A percentile compares a stretch with the other conserved stretches of the same genome.
These are phyloP conservation scores for Tillandsia fasciculata DNA, from an alignment of 176 grass and related monocot species.

Conservation along the genomic window DNA sequence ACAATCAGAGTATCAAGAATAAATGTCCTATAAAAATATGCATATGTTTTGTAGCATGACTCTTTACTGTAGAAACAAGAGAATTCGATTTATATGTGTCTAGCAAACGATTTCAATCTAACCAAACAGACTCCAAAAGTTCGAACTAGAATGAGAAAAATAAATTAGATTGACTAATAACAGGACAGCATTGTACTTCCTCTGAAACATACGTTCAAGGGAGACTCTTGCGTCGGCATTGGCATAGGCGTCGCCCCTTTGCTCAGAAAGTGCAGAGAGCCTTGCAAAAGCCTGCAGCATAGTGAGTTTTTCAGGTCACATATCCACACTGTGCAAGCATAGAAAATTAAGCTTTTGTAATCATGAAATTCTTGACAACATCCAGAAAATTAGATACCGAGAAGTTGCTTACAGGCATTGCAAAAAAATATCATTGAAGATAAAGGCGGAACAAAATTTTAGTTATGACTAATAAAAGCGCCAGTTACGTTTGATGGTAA, in stretches of 20 bases:
- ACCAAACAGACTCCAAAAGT: too few species aligned
- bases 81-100: too few species aligned
- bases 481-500: not conserved
- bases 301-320: not conserved
- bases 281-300: conserved; percentile 56
- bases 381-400: not conserved
- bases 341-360: not conserved
- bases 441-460: too few species aligned
- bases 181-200: not conserved
- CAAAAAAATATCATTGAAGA: too few species aligned
- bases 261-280: conserved; percentile 69
- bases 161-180: not conserved
- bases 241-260: conserved; percentile 77
- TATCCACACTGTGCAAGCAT: not conserved
- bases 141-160: not conserved
- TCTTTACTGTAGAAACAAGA: not conserved
- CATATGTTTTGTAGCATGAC: not conserved
- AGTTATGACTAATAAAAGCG: too few species aligned
- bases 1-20: not conserved
- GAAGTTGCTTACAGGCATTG: too few species aligned
- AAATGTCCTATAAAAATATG: not conserved
- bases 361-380: not conserved
- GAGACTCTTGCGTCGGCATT: conserved; percentile 85
- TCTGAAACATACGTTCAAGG: conserved; percentile 54
- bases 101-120: too few species aligned